Evolutionary conservation across 331 rosid genomes (phyloP).

Genomic region (Pyracantha coccinea): DNA sequence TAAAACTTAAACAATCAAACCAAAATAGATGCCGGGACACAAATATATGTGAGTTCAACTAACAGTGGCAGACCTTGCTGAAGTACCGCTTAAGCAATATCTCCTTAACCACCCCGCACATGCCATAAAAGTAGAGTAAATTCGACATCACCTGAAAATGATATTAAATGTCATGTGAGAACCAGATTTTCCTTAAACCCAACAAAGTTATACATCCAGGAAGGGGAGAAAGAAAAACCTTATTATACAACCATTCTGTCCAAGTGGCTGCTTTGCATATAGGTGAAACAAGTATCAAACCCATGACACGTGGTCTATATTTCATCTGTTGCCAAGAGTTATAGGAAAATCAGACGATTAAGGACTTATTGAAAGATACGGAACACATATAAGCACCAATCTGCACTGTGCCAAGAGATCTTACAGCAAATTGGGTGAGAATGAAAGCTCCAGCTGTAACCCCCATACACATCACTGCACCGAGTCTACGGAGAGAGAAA

Average conservation of each 20-base stretch:
- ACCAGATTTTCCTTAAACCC: constrained; percentile 7
- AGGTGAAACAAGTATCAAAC: constrained; percentile 93
- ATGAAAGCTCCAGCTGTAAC: constrained; percentile 96
- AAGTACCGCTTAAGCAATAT: constrained; percentile 80
- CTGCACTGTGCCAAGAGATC: constrained; percentile 14
- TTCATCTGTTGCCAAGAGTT: constrained; percentile 63
- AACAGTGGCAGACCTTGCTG: constrained; percentile 60
- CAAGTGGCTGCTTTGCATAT: constrained; percentile 81
- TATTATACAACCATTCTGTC: constrained; percentile 91
- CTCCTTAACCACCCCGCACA: constrained; percentile 89
- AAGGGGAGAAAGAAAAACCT: constrained; percentile 38
- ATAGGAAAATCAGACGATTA: constrained; percentile 10
- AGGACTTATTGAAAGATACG: not conserved
- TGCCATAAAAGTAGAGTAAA: constrained; percentile 84
- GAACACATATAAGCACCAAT: not conserved
- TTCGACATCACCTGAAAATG: constrained; percentile 67
- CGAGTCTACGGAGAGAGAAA: constrained; percentile 42
- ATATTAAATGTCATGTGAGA: constrained; percentile 15
- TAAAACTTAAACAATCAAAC: constrained; percentile 9
- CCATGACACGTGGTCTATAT: constrained; percentile 71
- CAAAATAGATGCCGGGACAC: constrained; percentile 1
- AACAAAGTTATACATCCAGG: constrained; percentile 15
- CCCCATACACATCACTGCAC: constrained; percentile 95
- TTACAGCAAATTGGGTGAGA: constrained; percentile 86
- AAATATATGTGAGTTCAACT: not conserved